A percentile compares a stretch with the other conserved stretches of the same genome.
These are phyloP conservation scores for Lachancea lanzarotensis DNA, from an alignment of 805 yeast genomes.

Conservation along the genomic window DNA sequence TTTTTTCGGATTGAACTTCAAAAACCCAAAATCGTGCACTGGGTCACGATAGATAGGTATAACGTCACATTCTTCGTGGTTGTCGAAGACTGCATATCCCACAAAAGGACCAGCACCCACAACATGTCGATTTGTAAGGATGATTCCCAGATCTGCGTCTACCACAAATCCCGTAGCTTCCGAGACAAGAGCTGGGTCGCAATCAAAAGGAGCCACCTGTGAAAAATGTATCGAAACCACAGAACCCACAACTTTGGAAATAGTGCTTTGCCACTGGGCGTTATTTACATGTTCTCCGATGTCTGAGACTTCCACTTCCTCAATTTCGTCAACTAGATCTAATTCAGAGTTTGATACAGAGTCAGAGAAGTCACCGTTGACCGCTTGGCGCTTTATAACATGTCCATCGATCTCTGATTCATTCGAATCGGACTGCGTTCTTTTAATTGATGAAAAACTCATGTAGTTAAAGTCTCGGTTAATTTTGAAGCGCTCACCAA, in stretches of 20 bases:
- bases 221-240: constrained; percentile 88
- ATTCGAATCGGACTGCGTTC: constrained; percentile 13
- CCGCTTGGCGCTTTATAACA: constrained; percentile 2
- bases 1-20: constrained; percentile 63
- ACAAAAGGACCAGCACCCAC: constrained; percentile 93
- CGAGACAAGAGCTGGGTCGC: constrained; percentile 70
- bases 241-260: constrained; percentile 70
- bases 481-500: not conserved
- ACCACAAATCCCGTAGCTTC: constrained; percentile 97
- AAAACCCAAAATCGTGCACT: constrained; percentile 89
- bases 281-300: constrained; percentile 19
- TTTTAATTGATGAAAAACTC: constrained; percentile 9
- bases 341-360: constrained; percentile 4
- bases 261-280: constrained; percentile 70
- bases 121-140: constrained; percentile 88
- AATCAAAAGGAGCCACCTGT: constrained; percentile 80
- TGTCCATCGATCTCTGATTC: constrained; percentile 3
- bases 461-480: not conserved
- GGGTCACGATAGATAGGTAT: constrained; percentile 88
- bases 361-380: not conserved
- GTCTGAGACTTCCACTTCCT: constrained; percentile 1
- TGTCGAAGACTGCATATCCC: constrained; percentile 88
- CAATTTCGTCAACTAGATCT: constrained; percentile 5
- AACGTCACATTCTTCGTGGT: constrained; percentile 88
- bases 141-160: constrained; percentile 73